Evolutionary conservation across 495 filamentous ascomycete species (phyloP).

Genomic region (Aspergillus cavernicola): DNA sequence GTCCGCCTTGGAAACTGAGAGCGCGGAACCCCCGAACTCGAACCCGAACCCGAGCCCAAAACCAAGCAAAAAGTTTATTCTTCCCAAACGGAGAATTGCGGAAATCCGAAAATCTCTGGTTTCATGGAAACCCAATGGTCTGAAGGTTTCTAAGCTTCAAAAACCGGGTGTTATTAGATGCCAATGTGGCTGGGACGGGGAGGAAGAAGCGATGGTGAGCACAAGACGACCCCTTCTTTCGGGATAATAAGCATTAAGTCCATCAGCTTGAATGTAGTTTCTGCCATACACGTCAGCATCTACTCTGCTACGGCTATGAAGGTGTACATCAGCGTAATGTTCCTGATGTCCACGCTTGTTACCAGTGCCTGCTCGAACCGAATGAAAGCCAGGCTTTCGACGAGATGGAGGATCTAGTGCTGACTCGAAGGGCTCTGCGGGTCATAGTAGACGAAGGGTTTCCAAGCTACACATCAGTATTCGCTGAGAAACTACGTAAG

Average conservation of each 20-base stretch:
- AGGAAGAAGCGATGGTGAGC: constrained; percentile 43
- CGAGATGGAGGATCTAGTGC: constrained; percentile 32
- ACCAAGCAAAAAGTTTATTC: not conserved
- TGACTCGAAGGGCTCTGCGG: constrained; percentile 27
- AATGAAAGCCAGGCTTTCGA: constrained; percentile 27
- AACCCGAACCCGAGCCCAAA: no score
- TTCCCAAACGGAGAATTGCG: constrained; percentile 8
- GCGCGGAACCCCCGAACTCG: not conserved
- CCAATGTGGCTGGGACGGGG: constrained; percentile 37
- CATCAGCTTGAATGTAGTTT: constrained; percentile 41
- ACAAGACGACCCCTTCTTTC: not conserved
- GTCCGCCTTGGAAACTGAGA: not conserved
- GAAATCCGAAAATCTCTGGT: constrained; percentile 12
- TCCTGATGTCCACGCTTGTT: constrained; percentile 44
- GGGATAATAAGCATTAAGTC: constrained; percentile 2
- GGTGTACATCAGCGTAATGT: constrained; percentile 24
- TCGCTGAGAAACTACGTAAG: constrained; percentile 30
- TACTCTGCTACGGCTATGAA: constrained; percentile 45
- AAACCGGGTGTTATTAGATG: constrained; percentile 28
- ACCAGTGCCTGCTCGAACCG: constrained; percentile 42
- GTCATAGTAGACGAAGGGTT: constrained; percentile 25
- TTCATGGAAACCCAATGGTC: not conserved
- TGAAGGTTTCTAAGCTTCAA: not conserved
- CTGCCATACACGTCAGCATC: constrained; percentile 47
- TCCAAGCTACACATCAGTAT: constrained; percentile 19